These are phyloP conservation scores for Capsicum pubescens DNA, from an alignment of 257 asterid species.

Conservation along the genomic window DNA sequence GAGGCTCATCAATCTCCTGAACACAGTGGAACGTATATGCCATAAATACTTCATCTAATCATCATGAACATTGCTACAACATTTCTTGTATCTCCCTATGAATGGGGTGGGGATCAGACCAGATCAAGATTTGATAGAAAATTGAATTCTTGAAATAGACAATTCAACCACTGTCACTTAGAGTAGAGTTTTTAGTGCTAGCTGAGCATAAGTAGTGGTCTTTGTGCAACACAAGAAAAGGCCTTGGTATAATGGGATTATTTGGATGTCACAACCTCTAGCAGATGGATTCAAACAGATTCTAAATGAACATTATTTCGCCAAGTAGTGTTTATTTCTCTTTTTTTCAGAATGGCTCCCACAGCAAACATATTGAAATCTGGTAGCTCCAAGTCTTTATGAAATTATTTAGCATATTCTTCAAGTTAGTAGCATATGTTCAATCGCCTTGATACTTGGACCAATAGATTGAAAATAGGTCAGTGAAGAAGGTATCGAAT, in stretches of 20 bases:
- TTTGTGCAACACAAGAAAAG: not conserved
- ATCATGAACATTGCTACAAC: not conserved
- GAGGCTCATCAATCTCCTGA: constrained; percentile 99
- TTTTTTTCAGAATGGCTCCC: not conserved
- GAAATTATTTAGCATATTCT: constrained; percentile 11
- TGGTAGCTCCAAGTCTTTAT: not conserved
- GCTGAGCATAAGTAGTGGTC: constrained; percentile 6
- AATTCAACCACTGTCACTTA: constrained; percentile 21
- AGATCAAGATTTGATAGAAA: constrained; percentile 10
- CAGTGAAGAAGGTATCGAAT: not conserved
- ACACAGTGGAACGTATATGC: constrained; percentile 25
- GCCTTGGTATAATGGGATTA: not conserved
- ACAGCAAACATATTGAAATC: constrained; percentile 10
- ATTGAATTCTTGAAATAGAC: not conserved
- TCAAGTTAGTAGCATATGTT: not conserved
- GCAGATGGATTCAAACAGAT: constrained; percentile 12
- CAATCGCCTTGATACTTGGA: constrained; percentile 7
- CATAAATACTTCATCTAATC: constrained; percentile 3
- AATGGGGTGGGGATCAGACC: not conserved
- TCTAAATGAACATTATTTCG: constrained; percentile 1
- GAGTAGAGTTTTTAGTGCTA: not conserved
- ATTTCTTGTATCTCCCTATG: constrained; percentile 4
- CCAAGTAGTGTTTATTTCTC: not conserved
- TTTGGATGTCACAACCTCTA: not conserved
- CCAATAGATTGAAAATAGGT: constrained; percentile 6